phyloP scores from a whole-genome alignment of 306 rosid genomes.

The Urtica urens region DNA sequence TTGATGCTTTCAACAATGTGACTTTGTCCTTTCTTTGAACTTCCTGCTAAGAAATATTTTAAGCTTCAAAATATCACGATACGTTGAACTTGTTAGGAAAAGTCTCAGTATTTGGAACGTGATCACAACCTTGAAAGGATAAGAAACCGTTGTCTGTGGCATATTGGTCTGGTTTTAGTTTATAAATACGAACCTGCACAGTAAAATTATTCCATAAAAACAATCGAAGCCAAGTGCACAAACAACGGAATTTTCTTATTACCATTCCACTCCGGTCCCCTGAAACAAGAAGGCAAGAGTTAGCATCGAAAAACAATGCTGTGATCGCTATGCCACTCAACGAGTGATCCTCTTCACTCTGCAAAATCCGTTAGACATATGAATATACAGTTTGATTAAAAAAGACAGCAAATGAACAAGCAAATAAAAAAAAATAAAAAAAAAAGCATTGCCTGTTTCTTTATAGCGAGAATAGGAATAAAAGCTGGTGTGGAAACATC shows the following conservation, averaged over 20 bases:
- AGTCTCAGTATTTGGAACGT: neutral
- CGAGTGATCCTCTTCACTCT: slow-evolving; percentile 73
- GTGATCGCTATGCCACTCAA: slow-evolving; percentile 67
- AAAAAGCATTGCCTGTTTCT: slow-evolving; percentile 55
- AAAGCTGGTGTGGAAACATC: slow-evolving; percentile 66
- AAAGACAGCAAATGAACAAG: neutral
- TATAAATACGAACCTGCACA: slow-evolving; percentile 62
- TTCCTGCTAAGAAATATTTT: slow-evolving; percentile 32
- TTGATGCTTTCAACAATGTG: slow-evolving; percentile 54
- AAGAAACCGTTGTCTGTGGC: slow-evolving; percentile 43
- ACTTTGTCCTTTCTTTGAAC: slow-evolving; percentile 61
- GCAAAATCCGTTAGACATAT: too few species aligned
- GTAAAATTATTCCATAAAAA: slow-evolving; percentile 5
- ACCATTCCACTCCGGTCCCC: slow-evolving; percentile 90
- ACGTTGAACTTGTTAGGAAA: slow-evolving; percentile 5
- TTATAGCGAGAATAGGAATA: slow-evolving; percentile 49
- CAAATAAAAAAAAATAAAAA: neutral
- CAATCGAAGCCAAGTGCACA: neutral
- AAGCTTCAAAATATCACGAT: slow-evolving; percentile 2
- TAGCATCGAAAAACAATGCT: slow-evolving; percentile 44
- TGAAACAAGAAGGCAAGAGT: slow-evolving; percentile 52
- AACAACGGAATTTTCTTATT: slow-evolving; percentile 1
- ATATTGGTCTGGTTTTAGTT: slow-evolving; percentile 75
- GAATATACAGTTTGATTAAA: neutral
- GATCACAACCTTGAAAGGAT: slow-evolving; percentile 52